A percentile compares a stretch with the other conserved stretches of the same genome.
These are phyloP conservation scores for Scutellaria minor DNA, from an alignment of 257 asterid species.

Conservation along the genomic window DNA sequence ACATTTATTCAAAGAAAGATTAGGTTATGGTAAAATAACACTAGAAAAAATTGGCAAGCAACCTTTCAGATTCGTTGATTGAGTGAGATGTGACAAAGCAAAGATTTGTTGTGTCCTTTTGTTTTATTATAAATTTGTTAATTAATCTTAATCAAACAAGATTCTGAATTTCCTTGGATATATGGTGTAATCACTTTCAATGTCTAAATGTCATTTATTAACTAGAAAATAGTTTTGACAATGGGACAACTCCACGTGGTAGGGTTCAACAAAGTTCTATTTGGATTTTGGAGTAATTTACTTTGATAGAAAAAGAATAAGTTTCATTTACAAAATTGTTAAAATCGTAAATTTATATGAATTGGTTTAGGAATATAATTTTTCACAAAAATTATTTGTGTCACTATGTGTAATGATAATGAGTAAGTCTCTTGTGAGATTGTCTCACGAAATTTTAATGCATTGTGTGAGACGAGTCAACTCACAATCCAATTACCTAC, in stretches of 20 bases:
- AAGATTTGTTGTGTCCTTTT: background rate
- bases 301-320: too few species aligned
- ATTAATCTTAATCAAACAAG: background rate
- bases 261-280: too few species aligned
- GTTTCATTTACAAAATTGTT: too few species aligned
- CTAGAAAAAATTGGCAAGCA: background rate
- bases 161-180: background rate
- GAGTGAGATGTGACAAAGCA: background rate
- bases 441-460: too few species aligned
- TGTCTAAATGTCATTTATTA: background rate
- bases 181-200: background rate
- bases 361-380: too few species aligned
- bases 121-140: background rate
- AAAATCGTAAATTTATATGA: too few species aligned
- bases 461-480: too few species aligned
- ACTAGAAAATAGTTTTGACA: background rate
- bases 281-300: too few species aligned
- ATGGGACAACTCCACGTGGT: background rate
- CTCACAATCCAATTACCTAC: too few species aligned
- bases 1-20: background rate
- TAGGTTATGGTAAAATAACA: background rate
- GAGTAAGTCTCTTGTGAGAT: too few species aligned
- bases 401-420: too few species aligned
- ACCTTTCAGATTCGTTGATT: constrained; percentile 13
- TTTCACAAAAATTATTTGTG: too few species aligned